Base-by-base conservation (phyloP, 371 early-diverging fungal species). In the Apophysomyces elegans region DNA sequence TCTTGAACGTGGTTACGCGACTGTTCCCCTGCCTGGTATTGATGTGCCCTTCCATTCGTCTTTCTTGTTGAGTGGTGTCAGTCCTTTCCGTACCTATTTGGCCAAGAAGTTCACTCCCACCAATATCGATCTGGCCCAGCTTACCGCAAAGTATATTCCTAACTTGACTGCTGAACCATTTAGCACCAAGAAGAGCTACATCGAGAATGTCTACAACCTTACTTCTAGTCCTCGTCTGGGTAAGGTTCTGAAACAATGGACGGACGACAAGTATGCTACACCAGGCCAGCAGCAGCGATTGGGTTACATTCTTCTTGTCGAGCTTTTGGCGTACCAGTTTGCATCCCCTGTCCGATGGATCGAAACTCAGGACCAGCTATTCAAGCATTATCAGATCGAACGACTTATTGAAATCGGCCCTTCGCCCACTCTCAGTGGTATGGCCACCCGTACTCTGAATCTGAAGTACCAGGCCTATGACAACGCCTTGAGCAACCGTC, bases 1-100 rank as follows among this genome's bases (percentile, higher is more conserved):
- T 56, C 89, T 92, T 43, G 95, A 94, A 69, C 93, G 98, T 71
- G 96, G 96, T 59, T 82, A 89, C 65, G 95, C 97, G 32, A 96
- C 98, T 38, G 94, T 96, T 36, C 97, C 97, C 47, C 76, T 98
- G 26, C 84, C 87, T 18, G 97, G 97, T 66, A 93, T 98, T 63
- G 98, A 98, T 74, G 95, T 98, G 59, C 98, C 98, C 56, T 98
- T 97, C 93, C 98, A 98, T 83, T 97, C 97, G 4, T 86, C 88
- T 62, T 94, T 95, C 91, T 86, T 98, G 75, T 78, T 90, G 41
- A 89, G 88, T 64, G 96, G 97, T 77, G 95, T 97, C 61, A 84
- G 87, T 47, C 93, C 96, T 58, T 97, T 98, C 95, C 94, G 97
- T 68, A 88, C 89, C 64, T 89, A 95, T 72, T 79, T 98, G 32